Evolutionary conservation across 352 stramenopile species (phyloP).

Genomic region (Phytopythium helicoides): DNA sequence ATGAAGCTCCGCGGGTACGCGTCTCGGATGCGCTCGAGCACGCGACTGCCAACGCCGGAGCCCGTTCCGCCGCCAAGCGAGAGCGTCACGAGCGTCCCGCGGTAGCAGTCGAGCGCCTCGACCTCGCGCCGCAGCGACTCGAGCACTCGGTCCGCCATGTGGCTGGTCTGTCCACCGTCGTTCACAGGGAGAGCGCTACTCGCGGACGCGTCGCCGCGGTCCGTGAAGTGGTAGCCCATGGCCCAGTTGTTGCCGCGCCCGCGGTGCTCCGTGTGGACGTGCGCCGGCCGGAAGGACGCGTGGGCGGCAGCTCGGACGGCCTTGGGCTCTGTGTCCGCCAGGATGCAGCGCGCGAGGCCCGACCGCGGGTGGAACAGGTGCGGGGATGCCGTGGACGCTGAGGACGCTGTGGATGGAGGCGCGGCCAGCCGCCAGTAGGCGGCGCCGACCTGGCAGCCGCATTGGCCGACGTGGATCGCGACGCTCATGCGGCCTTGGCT

Average conservation of each 20-base stretch:
- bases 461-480: slow-evolving; percentile 70
- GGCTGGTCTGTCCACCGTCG: neutral
- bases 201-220: neutral
- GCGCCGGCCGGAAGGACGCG: slow-evolving; percentile 30
- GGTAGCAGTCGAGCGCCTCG: slow-evolving; percentile 63
- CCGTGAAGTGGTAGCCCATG: slow-evolving; percentile 76
- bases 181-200: too few relatives aligned
- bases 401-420: neutral
- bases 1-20: slow-evolving; percentile 73
- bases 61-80: slow-evolving; percentile 83
- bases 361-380: slow-evolving; percentile 50
- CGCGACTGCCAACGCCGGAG: slow-evolving; percentile 70
- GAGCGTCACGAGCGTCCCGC: slow-evolving; percentile 76
- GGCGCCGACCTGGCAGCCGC: slow-evolving; percentile 74
- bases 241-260: slow-evolving; percentile 89
- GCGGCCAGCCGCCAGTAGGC: slow-evolving; percentile 59
- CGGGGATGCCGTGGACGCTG: neutral
- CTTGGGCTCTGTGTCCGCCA: slow-evolving; percentile 83
- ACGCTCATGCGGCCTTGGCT: slow-evolving; percentile 39
- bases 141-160: slow-evolving; percentile 38
- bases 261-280: slow-evolving; percentile 57
- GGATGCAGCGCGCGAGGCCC: slow-evolving; percentile 54
- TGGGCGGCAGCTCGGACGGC: slow-evolving; percentile 51
- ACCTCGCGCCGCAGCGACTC: slow-evolving; percentile 75
- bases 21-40: slow-evolving; percentile 82